A percentile compares a stretch with the other conserved stretches of the same genome.
Evolutionary conservation across 148 eudicot genomes (phyloP).

Genomic region (Bassia scoparia): DNA sequence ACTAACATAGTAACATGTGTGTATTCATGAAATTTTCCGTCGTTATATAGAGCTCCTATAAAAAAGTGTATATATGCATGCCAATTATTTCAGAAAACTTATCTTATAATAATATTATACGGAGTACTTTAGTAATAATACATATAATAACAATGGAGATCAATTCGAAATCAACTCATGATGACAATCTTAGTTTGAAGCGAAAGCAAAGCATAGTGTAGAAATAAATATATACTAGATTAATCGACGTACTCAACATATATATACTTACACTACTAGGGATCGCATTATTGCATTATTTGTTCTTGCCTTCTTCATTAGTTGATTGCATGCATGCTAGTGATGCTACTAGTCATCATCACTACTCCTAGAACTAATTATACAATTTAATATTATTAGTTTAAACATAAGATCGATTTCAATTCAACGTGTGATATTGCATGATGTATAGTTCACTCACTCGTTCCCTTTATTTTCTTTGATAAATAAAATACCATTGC

Average conservation of each 20-base stretch:
- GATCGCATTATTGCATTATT: too few species aligned
- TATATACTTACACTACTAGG: not conserved
- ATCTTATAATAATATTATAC: not conserved
- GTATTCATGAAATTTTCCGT: not conserved
- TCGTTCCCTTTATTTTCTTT: too few species aligned
- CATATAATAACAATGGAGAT: not conserved
- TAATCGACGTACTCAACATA: not conserved
- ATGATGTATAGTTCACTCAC: too few species aligned
- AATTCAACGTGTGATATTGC: too few species aligned
- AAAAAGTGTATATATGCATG: not conserved
- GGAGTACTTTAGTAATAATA: not conserved
- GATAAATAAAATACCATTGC: too few species aligned
- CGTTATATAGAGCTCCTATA: not conserved
- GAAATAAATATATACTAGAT: constrained; percentile 10
- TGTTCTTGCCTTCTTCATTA: not conserved
- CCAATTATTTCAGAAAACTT: not conserved
- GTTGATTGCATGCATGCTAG: too few species aligned
- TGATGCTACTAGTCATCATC: not conserved
- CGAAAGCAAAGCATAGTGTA: constrained; percentile 29
- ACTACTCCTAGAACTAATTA: too few species aligned
- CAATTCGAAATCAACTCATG: constrained; percentile 8
- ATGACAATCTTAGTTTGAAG: constrained; percentile 22
- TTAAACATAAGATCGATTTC: too few species aligned
- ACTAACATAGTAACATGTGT: too few species aligned
- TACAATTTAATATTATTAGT: too few species aligned